Conservation (phyloP, 2,329 filamentous ascomycete species). For the Xylariaceae sp. region DNA sequence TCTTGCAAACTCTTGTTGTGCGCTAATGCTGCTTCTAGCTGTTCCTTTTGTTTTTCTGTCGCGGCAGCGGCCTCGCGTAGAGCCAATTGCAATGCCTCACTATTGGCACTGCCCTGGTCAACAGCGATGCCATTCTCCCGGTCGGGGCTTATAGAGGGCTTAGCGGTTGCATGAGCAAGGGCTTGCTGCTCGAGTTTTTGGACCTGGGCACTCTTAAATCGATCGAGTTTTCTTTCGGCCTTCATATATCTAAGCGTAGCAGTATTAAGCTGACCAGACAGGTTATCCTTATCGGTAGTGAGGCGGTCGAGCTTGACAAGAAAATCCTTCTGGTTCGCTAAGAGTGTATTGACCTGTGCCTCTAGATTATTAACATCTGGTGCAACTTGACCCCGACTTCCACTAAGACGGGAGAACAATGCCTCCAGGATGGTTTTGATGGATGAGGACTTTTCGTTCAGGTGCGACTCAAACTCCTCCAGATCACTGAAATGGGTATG, state of each 20-base stretch:
- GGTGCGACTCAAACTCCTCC: conserved; percentile 77
- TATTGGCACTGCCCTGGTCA: conserved; percentile 57
- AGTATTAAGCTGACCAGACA: conserved; percentile 84
- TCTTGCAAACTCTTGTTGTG: conserved; percentile 76
- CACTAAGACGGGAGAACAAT: conserved; percentile 63
- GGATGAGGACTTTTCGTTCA: conserved; percentile 73
- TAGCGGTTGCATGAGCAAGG: conserved; percentile 64
- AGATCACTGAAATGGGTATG: conserved; percentile 64
- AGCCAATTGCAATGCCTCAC: conserved; percentile 71
- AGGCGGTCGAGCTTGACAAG: conserved; percentile 75
- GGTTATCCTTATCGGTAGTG: conserved; percentile 76
- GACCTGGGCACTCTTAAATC: conserved; percentile 84
- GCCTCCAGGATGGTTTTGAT: conserved; percentile 75
- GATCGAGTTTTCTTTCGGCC: conserved; percentile 91
- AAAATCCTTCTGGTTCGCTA: conserved; percentile 82
- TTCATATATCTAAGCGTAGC: conserved; percentile 92
- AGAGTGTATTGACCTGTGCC: conserved; percentile 70
- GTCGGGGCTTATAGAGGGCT: conserved; percentile 46
- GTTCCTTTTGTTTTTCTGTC: conserved; percentile 82
- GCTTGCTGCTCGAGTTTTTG: conserved; percentile 92
- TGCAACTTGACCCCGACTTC: conserved; percentile 56
- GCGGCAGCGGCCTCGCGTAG: conserved; percentile 78
- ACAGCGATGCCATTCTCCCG: conserved; percentile 58
- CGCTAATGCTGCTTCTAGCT: conserved; percentile 75
- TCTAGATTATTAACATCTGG: conserved; percentile 76